These are phyloP conservation scores for Chytriomyces sp. DNA, from an alignment of 192 early-diverging fungal genomes.

Conservation along the genomic window DNA sequence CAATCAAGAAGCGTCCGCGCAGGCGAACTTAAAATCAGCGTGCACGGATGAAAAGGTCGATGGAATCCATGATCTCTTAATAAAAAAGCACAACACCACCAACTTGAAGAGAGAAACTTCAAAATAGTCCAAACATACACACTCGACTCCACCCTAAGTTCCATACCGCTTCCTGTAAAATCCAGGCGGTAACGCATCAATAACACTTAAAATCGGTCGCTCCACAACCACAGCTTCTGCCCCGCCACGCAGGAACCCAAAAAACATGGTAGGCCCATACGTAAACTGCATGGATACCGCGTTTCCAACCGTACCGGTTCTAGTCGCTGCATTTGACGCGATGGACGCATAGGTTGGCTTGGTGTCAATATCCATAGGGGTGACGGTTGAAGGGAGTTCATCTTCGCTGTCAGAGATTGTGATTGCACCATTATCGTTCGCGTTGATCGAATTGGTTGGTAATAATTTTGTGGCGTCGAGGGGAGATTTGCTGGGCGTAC, in stretches of 20 bases:
- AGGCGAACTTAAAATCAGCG: too few relatives aligned
- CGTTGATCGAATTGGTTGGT: conserved; percentile 10
- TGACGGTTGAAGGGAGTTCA: conserved; percentile 8
- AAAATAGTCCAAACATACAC: too few relatives aligned
- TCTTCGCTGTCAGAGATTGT: conserved; percentile 18
- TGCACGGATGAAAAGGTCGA: too few relatives aligned
- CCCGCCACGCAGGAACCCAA: conserved; percentile 67
- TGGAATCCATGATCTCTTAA: too few relatives aligned
- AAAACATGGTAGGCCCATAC: conserved; percentile 84
- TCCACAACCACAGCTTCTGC: conserved; percentile 87
- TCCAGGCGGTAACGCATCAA: conserved; percentile 76
- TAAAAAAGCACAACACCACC: too few relatives aligned
- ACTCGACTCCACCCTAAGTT: conserved; percentile 64
- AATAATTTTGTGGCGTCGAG: too few relatives aligned
- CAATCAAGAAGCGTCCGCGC: too few relatives aligned
- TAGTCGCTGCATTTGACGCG: neutral
- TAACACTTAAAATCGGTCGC: conserved; percentile 80
- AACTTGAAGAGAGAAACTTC: too few relatives aligned
- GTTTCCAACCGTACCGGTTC: neutral
- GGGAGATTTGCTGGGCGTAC: conserved; percentile 26
- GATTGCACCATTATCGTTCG: conserved; percentile 24
- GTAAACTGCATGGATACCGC: conserved; percentile 72
- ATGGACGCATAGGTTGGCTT: conserved; percentile 19
- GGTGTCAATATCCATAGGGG: neutral
- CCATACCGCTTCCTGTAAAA: conserved; percentile 88